These are phyloP conservation scores for Rhizopogon salebrosus DNA, from an alignment of 768 basidiomycete genomes.

Conservation along the genomic window DNA sequence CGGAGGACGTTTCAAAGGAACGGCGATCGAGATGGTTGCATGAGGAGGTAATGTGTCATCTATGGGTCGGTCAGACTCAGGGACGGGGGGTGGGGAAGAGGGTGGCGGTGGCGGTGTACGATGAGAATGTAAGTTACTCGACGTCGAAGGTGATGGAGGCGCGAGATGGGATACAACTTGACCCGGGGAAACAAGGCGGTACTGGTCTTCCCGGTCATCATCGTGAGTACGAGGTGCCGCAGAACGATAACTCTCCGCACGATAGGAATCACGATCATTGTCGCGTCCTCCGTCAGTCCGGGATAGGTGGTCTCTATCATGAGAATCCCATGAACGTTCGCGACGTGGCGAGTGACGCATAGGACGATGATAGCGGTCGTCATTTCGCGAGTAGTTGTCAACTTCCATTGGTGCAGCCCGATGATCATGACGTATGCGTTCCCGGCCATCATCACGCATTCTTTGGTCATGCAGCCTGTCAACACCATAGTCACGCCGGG, in stretches of 20 bases:
- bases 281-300: slow-evolving; percentile 6
- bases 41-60: slow-evolving; percentile 34
- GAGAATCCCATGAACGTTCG: slow-evolving; percentile 11
- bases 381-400: background rate
- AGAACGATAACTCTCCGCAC: slow-evolving; percentile 3
- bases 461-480: slow-evolving; percentile 31
- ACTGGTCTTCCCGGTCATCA: slow-evolving; percentile 9
- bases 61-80: slow-evolving; percentile 29
- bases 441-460: slow-evolving; percentile 32
- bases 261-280: slow-evolving; percentile 3
- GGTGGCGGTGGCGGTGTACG: slow-evolving; percentile 18
- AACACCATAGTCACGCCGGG: slow-evolving; percentile 28
- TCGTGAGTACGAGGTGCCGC: slow-evolving; percentile 7
- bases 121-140: background rate
- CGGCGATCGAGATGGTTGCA: slow-evolving; percentile 33
- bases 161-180: slow-evolving; percentile 14
- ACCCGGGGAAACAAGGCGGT: slow-evolving; percentile 17
- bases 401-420: slow-evolving; percentile 7
- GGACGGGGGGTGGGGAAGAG: slow-evolving; percentile 30
- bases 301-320: slow-evolving; percentile 4
- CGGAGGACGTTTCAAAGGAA: slow-evolving; percentile 39
- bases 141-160: slow-evolving; percentile 5
- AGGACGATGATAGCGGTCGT: slow-evolving; percentile 12
- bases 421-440: slow-evolving; percentile 20
- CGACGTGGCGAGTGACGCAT: slow-evolving; percentile 6